Percentiles rank a stretch among this genome's conserved stretches.
These are phyloP conservation scores for Rhypophila decipiens DNA, from an alignment of 495 filamentous ascomycete genomes.

Conservation along the genomic window DNA sequence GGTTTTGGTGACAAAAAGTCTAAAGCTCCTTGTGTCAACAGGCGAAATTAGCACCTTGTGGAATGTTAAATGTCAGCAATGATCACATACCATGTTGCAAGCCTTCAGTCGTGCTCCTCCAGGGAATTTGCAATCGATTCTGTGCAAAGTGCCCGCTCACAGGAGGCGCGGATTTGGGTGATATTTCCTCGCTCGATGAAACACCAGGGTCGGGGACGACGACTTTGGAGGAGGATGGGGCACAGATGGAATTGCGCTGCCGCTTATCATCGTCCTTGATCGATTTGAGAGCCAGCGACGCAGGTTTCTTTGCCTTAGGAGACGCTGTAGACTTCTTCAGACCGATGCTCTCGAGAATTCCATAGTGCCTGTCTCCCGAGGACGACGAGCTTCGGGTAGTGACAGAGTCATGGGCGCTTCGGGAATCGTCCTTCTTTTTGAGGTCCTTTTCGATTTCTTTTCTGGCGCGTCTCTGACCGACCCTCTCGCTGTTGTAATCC, in stretches of 20 bases:
- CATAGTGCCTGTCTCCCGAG: conserved; percentile 24
- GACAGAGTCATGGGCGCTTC: conserved; percentile 22
- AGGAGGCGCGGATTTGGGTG: neutral
- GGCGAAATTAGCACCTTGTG: neutral
- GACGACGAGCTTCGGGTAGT: conserved; percentile 30
- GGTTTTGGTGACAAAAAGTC: conserved; percentile 39
- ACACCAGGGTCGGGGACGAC: neutral
- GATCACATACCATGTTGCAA: neutral
- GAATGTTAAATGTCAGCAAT: too few species aligned
- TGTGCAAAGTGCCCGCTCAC: neutral
- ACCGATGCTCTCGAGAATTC: conserved; percentile 24
- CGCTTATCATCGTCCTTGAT: neutral
- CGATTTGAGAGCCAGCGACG: conserved; percentile 2
- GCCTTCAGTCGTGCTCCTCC: neutral
- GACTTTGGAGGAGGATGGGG: neutral
- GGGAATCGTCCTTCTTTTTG: conserved; percentile 23
- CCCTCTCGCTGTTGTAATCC: conserved; percentile 37
- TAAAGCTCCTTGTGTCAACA: conserved; percentile 4
- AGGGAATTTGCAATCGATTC: neutral
- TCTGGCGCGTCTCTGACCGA: conserved; percentile 37
- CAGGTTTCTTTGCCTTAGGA: conserved; percentile 16
- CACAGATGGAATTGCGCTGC: neutral
- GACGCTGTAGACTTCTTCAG: conserved; percentile 13
- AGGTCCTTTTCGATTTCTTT: conserved; percentile 28
- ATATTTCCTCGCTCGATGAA: neutral